Conservation (phyloP, 106 monocot species). For the Allium sativum region DNA sequence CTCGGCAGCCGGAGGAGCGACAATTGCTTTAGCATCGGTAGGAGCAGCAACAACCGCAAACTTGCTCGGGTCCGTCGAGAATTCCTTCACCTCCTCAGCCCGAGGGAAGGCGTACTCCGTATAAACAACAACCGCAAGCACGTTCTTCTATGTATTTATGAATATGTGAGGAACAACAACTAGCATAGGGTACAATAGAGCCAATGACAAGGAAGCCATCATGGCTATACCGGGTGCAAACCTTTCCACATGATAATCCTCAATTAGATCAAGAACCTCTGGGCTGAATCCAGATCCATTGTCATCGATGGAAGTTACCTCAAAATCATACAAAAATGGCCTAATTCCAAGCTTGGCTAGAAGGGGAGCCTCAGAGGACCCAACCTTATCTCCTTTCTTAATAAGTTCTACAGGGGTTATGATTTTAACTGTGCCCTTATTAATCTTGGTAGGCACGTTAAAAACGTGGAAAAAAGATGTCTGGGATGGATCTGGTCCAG, state of each 20-base stretch:
- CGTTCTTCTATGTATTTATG: conserved; percentile 84
- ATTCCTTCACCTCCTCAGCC: conserved; percentile 80
- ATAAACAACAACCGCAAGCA: conserved; percentile 60
- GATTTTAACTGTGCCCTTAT: conserved; percentile 94
- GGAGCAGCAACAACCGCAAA: conserved; percentile 51
- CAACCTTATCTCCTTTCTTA: conserved; percentile 85
- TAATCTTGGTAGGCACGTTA: conserved; percentile 91
- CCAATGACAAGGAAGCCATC: conserved; percentile 64
- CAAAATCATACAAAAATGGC: conserved; percentile 86
- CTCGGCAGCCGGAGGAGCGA: conserved; percentile 20
- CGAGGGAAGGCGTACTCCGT: conserved; percentile 77
- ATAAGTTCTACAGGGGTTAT: conserved; percentile 92
- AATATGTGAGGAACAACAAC: conserved; percentile 84
- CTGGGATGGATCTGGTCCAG: conserved; percentile 83
- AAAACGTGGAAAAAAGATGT: conserved; percentile 52
- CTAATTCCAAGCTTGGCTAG: conserved; percentile 88
- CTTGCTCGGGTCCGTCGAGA: conserved; percentile 87
- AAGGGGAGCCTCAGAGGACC: conserved; percentile 85
- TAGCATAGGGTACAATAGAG: conserved; percentile 61
- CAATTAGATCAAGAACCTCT: conserved; percentile 68
- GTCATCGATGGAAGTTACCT: conserved; percentile 52
- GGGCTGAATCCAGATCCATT: conserved; percentile 77
- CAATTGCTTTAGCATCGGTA: conserved; percentile 12
- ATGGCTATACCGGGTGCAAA: conserved; percentile 63
- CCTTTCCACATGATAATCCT: conserved; percentile 68